Conservation (phyloP, 768 basidiomycete genomes). For the Lactifluus hygrophoroides region DNA sequence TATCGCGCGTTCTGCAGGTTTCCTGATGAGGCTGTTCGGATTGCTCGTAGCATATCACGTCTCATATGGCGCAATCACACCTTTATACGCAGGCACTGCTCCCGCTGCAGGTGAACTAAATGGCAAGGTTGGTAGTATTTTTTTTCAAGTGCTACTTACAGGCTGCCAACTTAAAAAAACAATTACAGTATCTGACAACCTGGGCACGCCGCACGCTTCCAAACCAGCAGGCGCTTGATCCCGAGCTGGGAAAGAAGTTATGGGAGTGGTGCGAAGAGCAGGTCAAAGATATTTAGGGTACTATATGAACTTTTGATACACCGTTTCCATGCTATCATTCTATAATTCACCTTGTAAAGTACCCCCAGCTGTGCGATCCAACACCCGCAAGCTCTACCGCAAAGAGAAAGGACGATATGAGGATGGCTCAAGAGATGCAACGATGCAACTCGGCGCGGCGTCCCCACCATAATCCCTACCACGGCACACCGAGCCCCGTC, state of each 20-base stretch:
- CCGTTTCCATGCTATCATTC: too few relatives aligned
- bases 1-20: neutral
- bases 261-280: conserved; percentile 25
- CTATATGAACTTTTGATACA: too few relatives aligned
- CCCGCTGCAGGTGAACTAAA: neutral
- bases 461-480: too few relatives aligned
- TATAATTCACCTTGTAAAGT: too few relatives aligned
- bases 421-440: too few relatives aligned
- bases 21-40: too few relatives aligned
- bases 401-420: too few relatives aligned
- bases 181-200: conserved; percentile 8
- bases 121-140: conserved; percentile 1
- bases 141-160: neutral
- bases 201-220: conserved; percentile 14
- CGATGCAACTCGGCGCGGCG: too few relatives aligned
- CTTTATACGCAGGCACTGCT: neutral
- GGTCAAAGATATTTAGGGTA: neutral
- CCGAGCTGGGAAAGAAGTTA: conserved; percentile 13
- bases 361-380: too few relatives aligned
- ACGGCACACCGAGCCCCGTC: too few relatives aligned
- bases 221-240: conserved; percentile 8
- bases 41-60: neutral
- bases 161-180: neutral
- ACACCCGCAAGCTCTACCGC: too few relatives aligned
- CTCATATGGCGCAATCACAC: neutral